phyloP scores from a whole-genome alignment of 169 alveolate species.

The Plasmodium yoelii region DNA sequence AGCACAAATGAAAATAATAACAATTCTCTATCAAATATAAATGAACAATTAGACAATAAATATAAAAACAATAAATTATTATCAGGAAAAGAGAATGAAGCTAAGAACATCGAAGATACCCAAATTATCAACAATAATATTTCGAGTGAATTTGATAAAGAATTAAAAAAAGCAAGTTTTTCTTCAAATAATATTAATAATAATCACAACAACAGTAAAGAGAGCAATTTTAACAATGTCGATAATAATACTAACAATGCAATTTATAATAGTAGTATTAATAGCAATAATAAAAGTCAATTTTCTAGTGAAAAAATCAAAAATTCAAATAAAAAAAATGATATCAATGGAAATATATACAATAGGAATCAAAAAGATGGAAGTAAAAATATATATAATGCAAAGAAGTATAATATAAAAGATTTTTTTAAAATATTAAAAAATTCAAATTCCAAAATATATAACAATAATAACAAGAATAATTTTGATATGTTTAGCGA shows the following conservation, averaged over 20 bases:
- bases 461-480: conserved; percentile 13
- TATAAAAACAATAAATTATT: too few species aligned
- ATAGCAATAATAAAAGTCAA: background rate
- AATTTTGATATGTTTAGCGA: conserved; percentile 7
- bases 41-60: too few species aligned
- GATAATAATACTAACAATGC: background rate
- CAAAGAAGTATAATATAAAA: conserved; percentile 51
- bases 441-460: conserved; percentile 23
- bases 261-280: background rate
- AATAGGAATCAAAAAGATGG: background rate
- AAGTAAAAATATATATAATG: conserved; percentile 6
- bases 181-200: conserved; percentile 1
- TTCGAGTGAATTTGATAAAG: too few species aligned
- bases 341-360: background rate
- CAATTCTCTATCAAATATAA: background rate
- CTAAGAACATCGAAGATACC: too few species aligned
- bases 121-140: too few species aligned
- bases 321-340: background rate
- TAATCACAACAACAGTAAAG: background rate
- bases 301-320: background rate
- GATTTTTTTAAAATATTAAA: conserved; percentile 67
- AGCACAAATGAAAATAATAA: background rate
- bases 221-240: background rate
- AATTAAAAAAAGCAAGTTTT: too few species aligned
- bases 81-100: too few species aligned